A percentile compares a stretch with the other conserved stretches of the same genome.
phyloP scores from a whole-genome alignment of 192 early-diverging fungal species.

The Coemansia nantahalensis region DNA sequence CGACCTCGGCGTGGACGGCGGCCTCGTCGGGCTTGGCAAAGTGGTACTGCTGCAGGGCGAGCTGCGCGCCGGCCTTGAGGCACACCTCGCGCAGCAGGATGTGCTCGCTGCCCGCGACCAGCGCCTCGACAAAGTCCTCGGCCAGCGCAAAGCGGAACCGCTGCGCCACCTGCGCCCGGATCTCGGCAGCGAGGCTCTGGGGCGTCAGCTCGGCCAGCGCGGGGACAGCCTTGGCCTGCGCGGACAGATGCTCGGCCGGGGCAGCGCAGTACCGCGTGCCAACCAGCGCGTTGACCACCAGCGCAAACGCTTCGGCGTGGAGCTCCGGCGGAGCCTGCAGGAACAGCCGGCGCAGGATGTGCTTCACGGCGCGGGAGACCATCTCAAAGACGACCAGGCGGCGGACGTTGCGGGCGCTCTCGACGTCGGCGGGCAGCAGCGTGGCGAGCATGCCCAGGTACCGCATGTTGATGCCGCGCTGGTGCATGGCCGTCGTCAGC shows the following conservation, averaged over 20 bases:
- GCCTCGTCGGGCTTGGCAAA: slow-evolving; percentile 54
- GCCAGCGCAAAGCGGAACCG: slow-evolving; percentile 77
- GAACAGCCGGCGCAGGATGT: slow-evolving; percentile 72
- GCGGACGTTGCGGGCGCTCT: slow-evolving; percentile 30
- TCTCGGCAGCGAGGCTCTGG: slow-evolving; percentile 51
- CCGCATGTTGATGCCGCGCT: slow-evolving; percentile 96
- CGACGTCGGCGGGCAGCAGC: slow-evolving; percentile 54
- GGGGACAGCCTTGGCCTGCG: slow-evolving; percentile 28
- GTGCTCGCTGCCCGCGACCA: slow-evolving; percentile 54
- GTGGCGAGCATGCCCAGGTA: slow-evolving; percentile 80
- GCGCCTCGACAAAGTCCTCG: slow-evolving; percentile 50
- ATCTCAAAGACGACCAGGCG: slow-evolving; percentile 83
- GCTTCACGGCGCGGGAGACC: slow-evolving; percentile 82
- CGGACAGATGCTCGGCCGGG: slow-evolving; percentile 52
- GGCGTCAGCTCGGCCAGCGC: slow-evolving; percentile 65
- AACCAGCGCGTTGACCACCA: slow-evolving; percentile 81
- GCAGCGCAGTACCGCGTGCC: slow-evolving; percentile 59
- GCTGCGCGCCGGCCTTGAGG: slow-evolving; percentile 81
- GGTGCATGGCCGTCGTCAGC: slow-evolving; percentile 82
- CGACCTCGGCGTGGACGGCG: slow-evolving; percentile 32
- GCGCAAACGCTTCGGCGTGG: slow-evolving; percentile 66
- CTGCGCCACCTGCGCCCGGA: slow-evolving; percentile 62
- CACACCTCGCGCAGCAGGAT: slow-evolving; percentile 82
- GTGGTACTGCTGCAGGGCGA: slow-evolving; percentile 75
- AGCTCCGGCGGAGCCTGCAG: slow-evolving; percentile 56